A percentile compares a stretch with the other conserved stretches of the same genome.
Evolutionary conservation across 139 green algal species (phyloP).

Genomic region (Raphidocelis subcapitata): DNA sequence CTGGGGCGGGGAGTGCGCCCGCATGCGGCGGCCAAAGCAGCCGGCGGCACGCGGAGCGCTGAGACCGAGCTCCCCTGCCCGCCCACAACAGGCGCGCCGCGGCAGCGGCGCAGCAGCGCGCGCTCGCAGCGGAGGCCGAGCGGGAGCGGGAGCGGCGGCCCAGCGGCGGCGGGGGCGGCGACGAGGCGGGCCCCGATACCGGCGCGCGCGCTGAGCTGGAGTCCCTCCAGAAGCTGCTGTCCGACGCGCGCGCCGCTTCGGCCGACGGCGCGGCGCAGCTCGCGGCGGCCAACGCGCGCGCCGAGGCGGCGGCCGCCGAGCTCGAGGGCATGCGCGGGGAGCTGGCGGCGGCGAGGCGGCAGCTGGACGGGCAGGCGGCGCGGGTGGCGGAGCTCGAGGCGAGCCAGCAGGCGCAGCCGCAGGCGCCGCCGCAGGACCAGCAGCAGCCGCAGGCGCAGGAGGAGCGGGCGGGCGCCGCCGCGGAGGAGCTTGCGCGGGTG

Average conservation of each 20-base stretch:
- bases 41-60: too few relatives aligned
- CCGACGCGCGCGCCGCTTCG: background rate
- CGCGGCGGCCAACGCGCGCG: background rate
- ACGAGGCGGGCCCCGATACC: too few relatives aligned
- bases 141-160: too few relatives aligned
- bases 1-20: background rate
- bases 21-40: too few relatives aligned
- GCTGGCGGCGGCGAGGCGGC: background rate
- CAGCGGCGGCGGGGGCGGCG: too few relatives aligned
- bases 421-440: background rate
- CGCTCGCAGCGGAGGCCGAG: too few relatives aligned
- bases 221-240: background rate
- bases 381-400: background rate
- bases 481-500: background rate
- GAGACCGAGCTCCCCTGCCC: too few relatives aligned
- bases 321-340: background rate
- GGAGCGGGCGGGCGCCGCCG: background rate
- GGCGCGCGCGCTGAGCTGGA: background rate
- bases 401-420: too few relatives aligned
- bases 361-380: background rate
- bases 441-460: background rate
- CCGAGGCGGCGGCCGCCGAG: constrained; percentile 2
- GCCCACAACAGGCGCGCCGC: too few relatives aligned
- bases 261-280: background rate
- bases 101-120: too few relatives aligned